A percentile compares a stretch with the other conserved stretches of the same genome.
Conservation (phyloP, 2,329 filamentous ascomycete species). For the Monosporascus sp. region DNA sequence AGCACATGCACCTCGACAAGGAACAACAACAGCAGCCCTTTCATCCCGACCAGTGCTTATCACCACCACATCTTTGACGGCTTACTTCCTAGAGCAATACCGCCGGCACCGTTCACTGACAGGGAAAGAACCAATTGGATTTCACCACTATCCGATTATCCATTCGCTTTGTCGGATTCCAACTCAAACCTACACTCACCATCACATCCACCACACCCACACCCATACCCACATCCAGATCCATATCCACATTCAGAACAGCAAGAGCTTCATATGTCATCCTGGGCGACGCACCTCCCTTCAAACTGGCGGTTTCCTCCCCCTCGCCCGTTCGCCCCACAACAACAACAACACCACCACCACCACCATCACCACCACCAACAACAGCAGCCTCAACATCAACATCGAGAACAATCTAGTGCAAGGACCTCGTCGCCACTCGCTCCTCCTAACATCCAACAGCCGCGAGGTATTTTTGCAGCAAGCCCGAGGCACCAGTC, state of each 20-base stretch:
- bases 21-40: not conserved
- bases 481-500: too few species aligned
- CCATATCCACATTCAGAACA: not conserved
- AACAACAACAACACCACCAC: too few species aligned
- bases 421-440: not conserved
- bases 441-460: not conserved
- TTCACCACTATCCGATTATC: not conserved
- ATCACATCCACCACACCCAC: not conserved
- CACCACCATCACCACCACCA: conserved; percentile 9
- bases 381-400: not conserved
- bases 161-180: not conserved
- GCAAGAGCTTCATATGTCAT: not conserved
- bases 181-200: not conserved
- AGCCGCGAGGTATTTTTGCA: not conserved
- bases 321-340: conserved; percentile 2
- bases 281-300: too few species aligned
- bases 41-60: not conserved
- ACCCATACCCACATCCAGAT: not conserved
- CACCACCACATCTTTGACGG: not conserved
- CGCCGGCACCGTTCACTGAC: too few species aligned
- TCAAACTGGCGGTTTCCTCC: too few species aligned
- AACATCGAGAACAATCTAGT: not conserved
- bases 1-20: not conserved
- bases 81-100: not conserved
- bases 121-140: not conserved